Percentiles rank a stretch among this genome's conserved stretches.
These are phyloP conservation scores for Dioszegia aurantiaca DNA, from an alignment of 768 basidiomycete genomes.

Conservation along the genomic window DNA sequence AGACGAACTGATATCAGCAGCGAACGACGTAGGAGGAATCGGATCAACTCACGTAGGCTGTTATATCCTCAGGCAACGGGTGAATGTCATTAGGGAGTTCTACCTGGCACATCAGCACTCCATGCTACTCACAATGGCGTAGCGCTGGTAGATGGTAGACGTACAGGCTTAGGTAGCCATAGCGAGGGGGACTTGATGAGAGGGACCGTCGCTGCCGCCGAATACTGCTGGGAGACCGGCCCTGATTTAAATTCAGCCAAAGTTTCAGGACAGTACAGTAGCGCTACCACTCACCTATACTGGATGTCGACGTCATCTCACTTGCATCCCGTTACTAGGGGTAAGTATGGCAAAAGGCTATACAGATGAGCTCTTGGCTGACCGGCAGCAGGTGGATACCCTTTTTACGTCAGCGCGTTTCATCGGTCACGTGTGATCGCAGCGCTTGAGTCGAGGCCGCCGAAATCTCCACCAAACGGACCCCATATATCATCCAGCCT, in stretches of 20 bases:
- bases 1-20: constrained; percentile 69
- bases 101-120: too few relatives aligned
- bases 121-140: too few relatives aligned
- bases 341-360: background rate
- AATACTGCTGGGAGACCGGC: constrained; percentile 64
- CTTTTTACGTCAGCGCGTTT: too few relatives aligned
- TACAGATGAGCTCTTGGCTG: background rate
- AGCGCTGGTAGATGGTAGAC: too few relatives aligned
- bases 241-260: constrained; percentile 24
- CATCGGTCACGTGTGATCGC: too few relatives aligned
- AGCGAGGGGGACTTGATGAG: constrained; percentile 90
- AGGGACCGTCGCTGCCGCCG: constrained; percentile 70
- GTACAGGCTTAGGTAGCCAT: constrained; percentile 75
- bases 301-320: constrained; percentile 7
- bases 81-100: constrained; percentile 87
- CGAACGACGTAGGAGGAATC: background rate
- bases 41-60: constrained; percentile 69
- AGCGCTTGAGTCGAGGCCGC: too few relatives aligned
- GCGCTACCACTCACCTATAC: constrained; percentile 11
- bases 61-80: constrained; percentile 85
- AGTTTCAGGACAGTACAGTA: too few relatives aligned
- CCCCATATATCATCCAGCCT: too few relatives aligned
- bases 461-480: too few relatives aligned
- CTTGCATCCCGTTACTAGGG: background rate
- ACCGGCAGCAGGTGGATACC: too few relatives aligned